Conservation (phyloP, 225 moss, liverwort and hornwort genomes). For the Polytrichum commune region DNA sequence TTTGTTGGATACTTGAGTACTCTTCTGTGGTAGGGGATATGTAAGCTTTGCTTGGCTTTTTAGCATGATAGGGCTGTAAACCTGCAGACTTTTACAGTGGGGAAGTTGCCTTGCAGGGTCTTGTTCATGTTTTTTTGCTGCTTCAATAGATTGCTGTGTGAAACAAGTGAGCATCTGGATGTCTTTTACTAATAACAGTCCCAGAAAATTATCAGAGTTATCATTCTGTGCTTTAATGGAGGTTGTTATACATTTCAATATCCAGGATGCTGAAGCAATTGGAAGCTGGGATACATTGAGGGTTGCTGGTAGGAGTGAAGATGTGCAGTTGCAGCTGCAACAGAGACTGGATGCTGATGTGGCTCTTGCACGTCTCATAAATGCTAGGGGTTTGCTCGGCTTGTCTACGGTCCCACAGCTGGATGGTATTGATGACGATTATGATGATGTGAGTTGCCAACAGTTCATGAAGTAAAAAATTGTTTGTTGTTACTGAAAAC, state of each 20-base stretch:
- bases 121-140: too few species aligned
- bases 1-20: too few species aligned
- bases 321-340: conserved; percentile 36
- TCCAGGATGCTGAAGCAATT: conserved; percentile 37
- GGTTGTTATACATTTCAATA: neutral
- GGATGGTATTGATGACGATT: conserved; percentile 89
- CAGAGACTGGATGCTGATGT: conserved; percentile 47
- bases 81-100: too few species aligned
- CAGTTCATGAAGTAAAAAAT: neutral
- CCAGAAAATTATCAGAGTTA: neutral
- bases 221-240: neutral
- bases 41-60: too few species aligned
- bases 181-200: too few species aligned
- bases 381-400: conserved; percentile 28
- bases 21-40: too few species aligned
- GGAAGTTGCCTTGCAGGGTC: too few species aligned
- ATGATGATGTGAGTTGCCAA: conserved; percentile 61
- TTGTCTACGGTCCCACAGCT: conserved; percentile 55
- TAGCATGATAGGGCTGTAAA: too few species aligned
- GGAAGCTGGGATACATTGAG: conserved; percentile 38
- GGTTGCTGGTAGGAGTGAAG: conserved; percentile 39
- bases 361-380: conserved; percentile 31
- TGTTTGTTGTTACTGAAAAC: neutral
- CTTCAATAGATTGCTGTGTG: too few species aligned
- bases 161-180: too few species aligned